Conservation (phyloP, 495 filamentous ascomycete species). For the Trichocladium uniseriatum region DNA sequence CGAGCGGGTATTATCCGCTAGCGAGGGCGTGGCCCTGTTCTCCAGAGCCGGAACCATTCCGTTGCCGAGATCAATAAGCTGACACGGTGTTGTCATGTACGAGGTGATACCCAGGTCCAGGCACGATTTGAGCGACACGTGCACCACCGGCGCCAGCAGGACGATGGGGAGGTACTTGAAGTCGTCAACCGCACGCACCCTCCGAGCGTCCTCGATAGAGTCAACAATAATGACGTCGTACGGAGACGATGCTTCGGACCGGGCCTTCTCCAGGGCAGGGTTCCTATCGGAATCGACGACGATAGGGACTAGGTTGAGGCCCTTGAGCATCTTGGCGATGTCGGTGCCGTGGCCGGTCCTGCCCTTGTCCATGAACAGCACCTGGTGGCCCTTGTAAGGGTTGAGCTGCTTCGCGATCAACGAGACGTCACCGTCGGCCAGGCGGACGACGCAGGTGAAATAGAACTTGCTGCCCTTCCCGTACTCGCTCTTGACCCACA, state of each 20-base stretch:
- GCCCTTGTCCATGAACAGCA: conserved; percentile 94
- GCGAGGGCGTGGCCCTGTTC: conserved; percentile 81
- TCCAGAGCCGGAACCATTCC: conserved; percentile 97
- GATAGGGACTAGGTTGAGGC: conserved; percentile 70
- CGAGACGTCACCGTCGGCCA: conserved; percentile 72
- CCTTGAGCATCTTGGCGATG: conserved; percentile 70
- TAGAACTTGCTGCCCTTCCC: conserved; percentile 92
- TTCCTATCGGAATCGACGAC: conserved; percentile 64
- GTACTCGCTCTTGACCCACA: conserved; percentile 93
- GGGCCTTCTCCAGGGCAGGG: conserved; percentile 28
- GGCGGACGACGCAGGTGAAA: conserved; percentile 89
- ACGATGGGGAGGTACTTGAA: conserved; percentile 98
- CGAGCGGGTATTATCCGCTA: conserved; percentile 87
- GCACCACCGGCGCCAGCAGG: conserved; percentile 80
- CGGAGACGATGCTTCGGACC: conserved; percentile 50
- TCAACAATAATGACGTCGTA: conserved; percentile 99
- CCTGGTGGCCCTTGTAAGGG: conserved; percentile 85
- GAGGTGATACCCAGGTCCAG: conserved; percentile 94
- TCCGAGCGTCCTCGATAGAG: conserved; percentile 79
- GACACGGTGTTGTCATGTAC: conserved; percentile 97
- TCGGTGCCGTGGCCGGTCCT: conserved; percentile 66
- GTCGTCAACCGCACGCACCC: conserved; percentile 76
- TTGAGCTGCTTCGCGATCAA: conserved; percentile 75
- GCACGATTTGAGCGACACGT: conserved; percentile 88
- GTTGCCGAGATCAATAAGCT: conserved; percentile 92